Evolutionary conservation across 2,329 filamentous ascomycete genomes (phyloP).

Genomic region (Botrytis pseudocinerea): DNA sequence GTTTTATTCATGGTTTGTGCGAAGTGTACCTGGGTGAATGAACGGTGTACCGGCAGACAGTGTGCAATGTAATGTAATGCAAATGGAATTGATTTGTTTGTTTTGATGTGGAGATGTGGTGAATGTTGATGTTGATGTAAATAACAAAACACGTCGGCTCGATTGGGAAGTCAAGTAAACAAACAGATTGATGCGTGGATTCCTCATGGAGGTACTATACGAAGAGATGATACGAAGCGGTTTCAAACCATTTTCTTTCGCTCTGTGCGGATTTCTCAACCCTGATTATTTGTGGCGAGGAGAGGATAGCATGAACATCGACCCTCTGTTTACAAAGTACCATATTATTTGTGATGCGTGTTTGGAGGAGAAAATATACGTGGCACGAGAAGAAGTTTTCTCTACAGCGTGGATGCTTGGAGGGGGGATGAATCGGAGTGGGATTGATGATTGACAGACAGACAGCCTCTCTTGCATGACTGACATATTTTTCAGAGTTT

Average conservation of each 20-base stretch:
- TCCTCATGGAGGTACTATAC: not conserved
- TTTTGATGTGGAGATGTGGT: not conserved
- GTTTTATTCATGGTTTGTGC: not conserved
- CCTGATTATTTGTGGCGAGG: not conserved
- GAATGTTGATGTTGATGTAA: conserved; percentile 1
- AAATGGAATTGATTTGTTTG: not conserved
- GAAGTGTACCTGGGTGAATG: too few relatives aligned
- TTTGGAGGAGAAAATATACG: conserved; percentile 3
- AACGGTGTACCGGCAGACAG: not conserved
- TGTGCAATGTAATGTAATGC: not conserved
- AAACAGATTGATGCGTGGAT: not conserved
- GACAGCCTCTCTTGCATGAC: not conserved
- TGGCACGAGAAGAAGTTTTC: not conserved
- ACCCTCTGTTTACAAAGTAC: not conserved
- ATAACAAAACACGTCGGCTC: conserved; percentile 5
- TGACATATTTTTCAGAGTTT: not conserved
- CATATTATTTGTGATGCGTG: not conserved
- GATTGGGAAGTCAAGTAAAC: not conserved
- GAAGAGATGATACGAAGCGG: not conserved
- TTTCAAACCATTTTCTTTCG: not conserved
- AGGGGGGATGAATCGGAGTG: not conserved
- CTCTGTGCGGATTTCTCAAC: not conserved
- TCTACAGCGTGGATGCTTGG: conserved; percentile 7
- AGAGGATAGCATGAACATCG: not conserved
- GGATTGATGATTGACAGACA: not conserved